A percentile compares a stretch with the other conserved stretches of the same genome.
phyloP scores from a whole-genome alignment of 805 yeast species.

The Candida sphagnicola region DNA sequence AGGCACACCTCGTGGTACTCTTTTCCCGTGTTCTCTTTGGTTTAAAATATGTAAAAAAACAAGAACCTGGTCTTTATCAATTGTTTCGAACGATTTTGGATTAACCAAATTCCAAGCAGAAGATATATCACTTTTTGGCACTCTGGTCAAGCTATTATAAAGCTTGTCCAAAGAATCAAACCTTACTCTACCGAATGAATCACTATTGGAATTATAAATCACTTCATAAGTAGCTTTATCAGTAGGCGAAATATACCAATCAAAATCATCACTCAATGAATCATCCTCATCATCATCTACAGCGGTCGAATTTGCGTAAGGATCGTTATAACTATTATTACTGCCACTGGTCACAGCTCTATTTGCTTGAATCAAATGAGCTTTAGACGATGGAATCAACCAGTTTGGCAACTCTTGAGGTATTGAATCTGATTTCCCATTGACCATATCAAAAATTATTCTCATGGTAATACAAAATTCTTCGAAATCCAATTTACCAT shows the following conservation, averaged over 20 bases:
- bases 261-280: constrained; percentile 63
- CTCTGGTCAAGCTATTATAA: constrained; percentile 62
- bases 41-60: constrained; percentile 88
- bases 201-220: constrained; percentile 70
- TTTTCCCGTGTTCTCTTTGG: constrained; percentile 79
- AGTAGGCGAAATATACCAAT: constrained; percentile 94
- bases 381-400: constrained; percentile 88
- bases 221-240: constrained; percentile 77
- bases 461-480: constrained; percentile 98
- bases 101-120: constrained; percentile 95
- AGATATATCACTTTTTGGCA: constrained; percentile 80
- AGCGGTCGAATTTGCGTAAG: constrained; percentile 6
- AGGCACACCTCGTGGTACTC: constrained; percentile 94
- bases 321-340: constrained; percentile 9
- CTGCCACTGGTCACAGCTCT: constrained; percentile 46
- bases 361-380: constrained; percentile 82
- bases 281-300: constrained; percentile 64
- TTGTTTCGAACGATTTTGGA: constrained; percentile 81
- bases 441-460: constrained; percentile 84
- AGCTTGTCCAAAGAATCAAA: constrained; percentile 69
- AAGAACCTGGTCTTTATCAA: constrained; percentile 89
- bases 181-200: constrained; percentile 73
- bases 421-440: constrained; percentile 52
- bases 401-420: constrained; percentile 82
- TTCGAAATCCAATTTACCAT: constrained; percentile 90